phyloP scores from a whole-genome alignment of 257 asterid genomes.

The Solanum pinnatisectum region DNA sequence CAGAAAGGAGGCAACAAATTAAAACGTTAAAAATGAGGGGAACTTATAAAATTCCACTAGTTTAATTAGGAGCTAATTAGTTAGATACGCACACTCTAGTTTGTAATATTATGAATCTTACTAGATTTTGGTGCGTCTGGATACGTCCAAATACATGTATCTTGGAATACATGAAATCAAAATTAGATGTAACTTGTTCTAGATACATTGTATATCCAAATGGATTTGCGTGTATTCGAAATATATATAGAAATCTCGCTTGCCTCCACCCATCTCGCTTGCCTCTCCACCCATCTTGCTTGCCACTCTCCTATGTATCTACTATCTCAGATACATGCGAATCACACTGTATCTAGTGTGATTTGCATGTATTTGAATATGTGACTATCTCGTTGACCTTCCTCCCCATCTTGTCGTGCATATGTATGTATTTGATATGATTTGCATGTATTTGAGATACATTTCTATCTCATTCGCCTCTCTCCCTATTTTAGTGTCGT shows the following conservation, averaged over 20 bases:
- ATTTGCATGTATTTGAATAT: too few species aligned
- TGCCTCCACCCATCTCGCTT: neutral
- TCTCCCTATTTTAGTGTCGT: neutral
- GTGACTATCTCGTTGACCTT: neutral
- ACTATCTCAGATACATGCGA: neutral
- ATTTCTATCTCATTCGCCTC: neutral
- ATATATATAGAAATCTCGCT: too few species aligned
- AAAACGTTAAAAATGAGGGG: neutral
- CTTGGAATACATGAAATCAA: neutral
- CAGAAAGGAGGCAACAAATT: neutral
- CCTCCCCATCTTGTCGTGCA: neutral
- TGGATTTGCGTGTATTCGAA: fast-evolving
- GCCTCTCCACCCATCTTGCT: neutral
- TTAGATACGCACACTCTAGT: too few species aligned
- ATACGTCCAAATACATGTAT: neutral
- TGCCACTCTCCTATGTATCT: neutral
- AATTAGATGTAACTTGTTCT: neutral
- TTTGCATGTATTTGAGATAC: too few species aligned
- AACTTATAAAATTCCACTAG: neutral
- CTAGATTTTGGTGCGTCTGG: neutral
- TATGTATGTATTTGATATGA: too few species aligned
- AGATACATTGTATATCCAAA: neutral
- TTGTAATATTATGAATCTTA: too few species aligned
- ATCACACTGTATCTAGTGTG: neutral
- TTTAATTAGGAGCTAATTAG: neutral